phyloP scores from a whole-genome alignment of 2,329 filamentous ascomycete species.

The Alternaria gansuensis region DNA sequence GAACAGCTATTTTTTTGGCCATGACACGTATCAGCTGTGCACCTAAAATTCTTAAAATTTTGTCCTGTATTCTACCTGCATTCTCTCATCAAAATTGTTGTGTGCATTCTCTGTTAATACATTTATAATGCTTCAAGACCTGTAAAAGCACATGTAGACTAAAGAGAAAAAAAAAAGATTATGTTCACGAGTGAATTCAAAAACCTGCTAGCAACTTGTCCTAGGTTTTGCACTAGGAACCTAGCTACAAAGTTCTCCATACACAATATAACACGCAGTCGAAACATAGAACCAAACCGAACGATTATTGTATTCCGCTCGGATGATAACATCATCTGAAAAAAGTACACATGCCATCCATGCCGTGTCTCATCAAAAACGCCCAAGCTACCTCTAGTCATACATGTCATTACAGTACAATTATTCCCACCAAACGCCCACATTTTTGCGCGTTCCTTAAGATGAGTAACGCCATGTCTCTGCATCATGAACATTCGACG shows the following conservation, averaged over 20 bases:
- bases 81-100: too few relatives aligned
- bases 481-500: slow-evolving; percentile 31
- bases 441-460: background rate
- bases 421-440: background rate
- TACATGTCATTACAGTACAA: slow-evolving; percentile 20
- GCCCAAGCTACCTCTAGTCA: slow-evolving; percentile 9
- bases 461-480: slow-evolving; percentile 48
- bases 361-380: background rate
- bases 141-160: too few relatives aligned
- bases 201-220: too few relatives aligned
- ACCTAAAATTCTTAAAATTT: background rate
- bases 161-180: too few relatives aligned
- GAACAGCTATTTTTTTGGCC: background rate
- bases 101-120: background rate
- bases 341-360: background rate
- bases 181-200: too few relatives aligned
- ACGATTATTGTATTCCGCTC: background rate
- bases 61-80: background rate
- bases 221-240: too few relatives aligned
- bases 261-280: background rate
- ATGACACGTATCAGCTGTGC: too few relatives aligned
- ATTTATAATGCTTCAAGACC: background rate
- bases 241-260: background rate
- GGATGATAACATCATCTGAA: background rate
- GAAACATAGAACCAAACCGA: background rate